Evolutionary conservation across 768 basidiomycete genomes (phyloP).

Genomic region (Roridomyces roridus): DNA sequence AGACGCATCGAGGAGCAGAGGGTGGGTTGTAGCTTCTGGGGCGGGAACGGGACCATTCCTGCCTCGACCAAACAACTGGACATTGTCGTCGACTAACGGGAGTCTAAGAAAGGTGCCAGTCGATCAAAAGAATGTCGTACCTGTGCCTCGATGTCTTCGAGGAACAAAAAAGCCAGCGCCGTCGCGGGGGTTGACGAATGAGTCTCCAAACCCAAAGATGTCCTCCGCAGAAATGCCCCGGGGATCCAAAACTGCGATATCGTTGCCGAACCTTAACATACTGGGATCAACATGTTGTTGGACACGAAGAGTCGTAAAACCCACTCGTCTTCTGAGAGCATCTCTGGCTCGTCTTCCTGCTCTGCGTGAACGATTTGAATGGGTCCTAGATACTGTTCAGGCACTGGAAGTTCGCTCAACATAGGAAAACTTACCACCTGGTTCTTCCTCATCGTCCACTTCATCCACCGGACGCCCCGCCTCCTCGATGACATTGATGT

Average conservation of each 20-base stretch:
- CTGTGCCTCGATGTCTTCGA: constrained; percentile 57
- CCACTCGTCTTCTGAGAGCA: constrained; percentile 71
- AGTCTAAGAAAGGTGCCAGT: neutral
- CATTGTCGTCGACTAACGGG: constrained; percentile 53
- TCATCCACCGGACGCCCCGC: constrained; percentile 55
- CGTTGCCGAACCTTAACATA: constrained; percentile 42
- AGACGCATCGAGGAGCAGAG: constrained; percentile 75
- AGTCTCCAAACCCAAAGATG: constrained; percentile 61
- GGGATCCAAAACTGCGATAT: constrained; percentile 45
- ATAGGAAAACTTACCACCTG: constrained; percentile 50
- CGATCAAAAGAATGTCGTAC: constrained; percentile 36
- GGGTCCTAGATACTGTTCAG: constrained; percentile 40
- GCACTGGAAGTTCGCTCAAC: constrained; percentile 21
- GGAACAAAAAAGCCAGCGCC: constrained; percentile 56
- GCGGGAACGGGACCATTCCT: constrained; percentile 56
- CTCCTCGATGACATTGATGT: constrained; percentile 56
- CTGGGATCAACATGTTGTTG: neutral
- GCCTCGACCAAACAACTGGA: constrained; percentile 68
- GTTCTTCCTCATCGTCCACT: constrained; percentile 67
- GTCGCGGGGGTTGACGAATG: constrained; percentile 54
- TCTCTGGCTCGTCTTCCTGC: constrained; percentile 65
- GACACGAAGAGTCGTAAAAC: constrained; percentile 26
- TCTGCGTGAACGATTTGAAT: constrained; percentile 69
- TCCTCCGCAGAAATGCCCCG: constrained; percentile 51
- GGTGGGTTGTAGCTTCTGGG: constrained; percentile 81